Conservation (phyloP, 2,329 filamentous ascomycete genomes). For the Neobulgaria alba region DNA sequence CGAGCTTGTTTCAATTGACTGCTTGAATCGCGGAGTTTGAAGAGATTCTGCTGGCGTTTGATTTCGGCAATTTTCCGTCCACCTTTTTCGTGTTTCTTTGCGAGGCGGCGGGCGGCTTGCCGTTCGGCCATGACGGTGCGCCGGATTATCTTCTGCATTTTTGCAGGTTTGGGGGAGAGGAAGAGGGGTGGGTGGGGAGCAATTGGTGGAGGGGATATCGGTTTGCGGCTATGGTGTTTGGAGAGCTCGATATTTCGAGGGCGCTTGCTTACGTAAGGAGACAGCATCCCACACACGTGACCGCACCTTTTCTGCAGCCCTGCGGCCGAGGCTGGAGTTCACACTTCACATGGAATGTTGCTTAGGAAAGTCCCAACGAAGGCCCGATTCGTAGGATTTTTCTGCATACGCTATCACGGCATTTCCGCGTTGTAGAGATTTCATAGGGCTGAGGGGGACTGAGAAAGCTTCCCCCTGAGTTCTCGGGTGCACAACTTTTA, state of each 20-base stretch:
- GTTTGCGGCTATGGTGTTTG: conserved; percentile 46
- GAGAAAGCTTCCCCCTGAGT: too few relatives aligned
- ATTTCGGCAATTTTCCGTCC: conserved; percentile 20
- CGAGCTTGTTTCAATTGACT: conserved; percentile 39
- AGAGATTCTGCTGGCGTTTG: conserved; percentile 11
- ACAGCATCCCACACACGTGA: not conserved
- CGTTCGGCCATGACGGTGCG: conserved; percentile 59
- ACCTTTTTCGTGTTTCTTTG: conserved; percentile 28
- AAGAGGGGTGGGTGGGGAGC: conserved; percentile 2
- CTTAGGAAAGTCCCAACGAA: too few relatives aligned
- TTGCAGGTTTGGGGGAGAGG: conserved; percentile 10
- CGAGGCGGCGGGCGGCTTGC: conserved; percentile 44
- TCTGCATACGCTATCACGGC: too few relatives aligned
- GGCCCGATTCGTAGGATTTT: too few relatives aligned
- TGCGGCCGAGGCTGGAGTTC: not conserved
- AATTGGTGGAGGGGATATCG: conserved; percentile 51
- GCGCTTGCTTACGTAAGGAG: not conserved
- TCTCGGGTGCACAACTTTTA: too few relatives aligned
- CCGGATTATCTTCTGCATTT: conserved; percentile 64
- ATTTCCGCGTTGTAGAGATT: too few relatives aligned
- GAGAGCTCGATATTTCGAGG: not conserved
- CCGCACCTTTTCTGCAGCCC: not conserved
- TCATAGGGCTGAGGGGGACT: too few relatives aligned
- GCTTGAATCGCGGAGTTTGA: conserved; percentile 24
- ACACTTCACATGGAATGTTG: too few relatives aligned